Evolutionary conservation across 139 green algal species (phyloP), one percentile per base, ranked within the genome.

Genomic region (Trebouxia sp.): DNA sequence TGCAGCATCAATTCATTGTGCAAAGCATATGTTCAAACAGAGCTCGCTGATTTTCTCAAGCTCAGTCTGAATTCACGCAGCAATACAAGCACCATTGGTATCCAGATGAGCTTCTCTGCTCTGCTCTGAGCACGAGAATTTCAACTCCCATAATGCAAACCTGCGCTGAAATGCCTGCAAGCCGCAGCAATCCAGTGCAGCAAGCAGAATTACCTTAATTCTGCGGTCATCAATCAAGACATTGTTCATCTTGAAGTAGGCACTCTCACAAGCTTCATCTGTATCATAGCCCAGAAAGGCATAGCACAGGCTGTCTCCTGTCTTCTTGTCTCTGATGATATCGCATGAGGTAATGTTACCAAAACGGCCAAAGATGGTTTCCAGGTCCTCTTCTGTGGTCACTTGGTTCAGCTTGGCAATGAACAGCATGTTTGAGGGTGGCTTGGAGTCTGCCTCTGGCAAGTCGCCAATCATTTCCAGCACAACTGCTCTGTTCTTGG

Each of bases 221-320:
- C 93, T 88, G 28, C 95, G 86, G 86, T 99, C 97, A 76, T 99
- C 97, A 69, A 99, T 99, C 22, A 99, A 88, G 38, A 96, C 95
- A 83, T 98, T 98, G 91, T 99, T 97, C 97, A 99, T 99, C 85
- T 99, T 98, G 88, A 98, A 97, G 85, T 98, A 99, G 0, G 95
- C 96, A 24, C 94, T 88, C 85, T 99, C 96, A 56, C 86, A 94
- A 0, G 93, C 70, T 32, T 92, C 85, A 48, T 98, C 92, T 20
- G 53, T 93, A 75, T 98, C 94, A 78, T 92, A 96, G 20, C 93
- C 90, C 37, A 97, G 89, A 90, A 99, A 99, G 11, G 84, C 97
- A 82, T 98, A 99, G 88, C 91, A 94, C 17, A 99, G 89, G 32
- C 85, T 95, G 84, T 99, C 96, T 3, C 97, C 97, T 0, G 97